These are phyloP conservation scores for Goffeauzyma gilvescens DNA, from an alignment of 768 basidiomycete genomes.

Conservation along the genomic window DNA sequence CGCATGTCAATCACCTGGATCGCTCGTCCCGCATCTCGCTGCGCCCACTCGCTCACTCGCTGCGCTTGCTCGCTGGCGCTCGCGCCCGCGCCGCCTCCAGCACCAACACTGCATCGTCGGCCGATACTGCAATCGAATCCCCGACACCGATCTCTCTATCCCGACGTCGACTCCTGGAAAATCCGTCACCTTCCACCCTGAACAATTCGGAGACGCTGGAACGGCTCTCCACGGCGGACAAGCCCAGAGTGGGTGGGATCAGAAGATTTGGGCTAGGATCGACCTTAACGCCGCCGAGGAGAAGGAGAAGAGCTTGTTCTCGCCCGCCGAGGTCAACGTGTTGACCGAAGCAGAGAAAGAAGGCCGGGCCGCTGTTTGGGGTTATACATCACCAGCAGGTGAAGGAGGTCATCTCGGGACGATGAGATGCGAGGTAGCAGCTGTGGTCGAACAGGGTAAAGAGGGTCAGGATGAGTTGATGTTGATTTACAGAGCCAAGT, in stretches of 20 bases:
- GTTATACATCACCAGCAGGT: constrained; percentile 4
- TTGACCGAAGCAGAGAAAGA: background rate
- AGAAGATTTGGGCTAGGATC: constrained; percentile 4
- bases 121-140: constrained; percentile 12
- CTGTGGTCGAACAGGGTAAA: constrained; percentile 3
- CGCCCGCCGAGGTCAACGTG: background rate
- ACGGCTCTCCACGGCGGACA: constrained; percentile 11
- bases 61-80: background rate
- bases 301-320: constrained; percentile 2
- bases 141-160: background rate
- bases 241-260: constrained; percentile 6
- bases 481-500: constrained; percentile 10
- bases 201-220: background rate
- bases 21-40: too few relatives aligned
- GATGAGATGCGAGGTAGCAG: constrained; percentile 5
- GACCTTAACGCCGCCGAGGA: too few relatives aligned
- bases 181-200: constrained; percentile 4
- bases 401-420: constrained; percentile 10
- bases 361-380: constrained; percentile 11
- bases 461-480: constrained; percentile 7
- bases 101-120: constrained; percentile 11
- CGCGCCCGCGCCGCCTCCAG: background rate
- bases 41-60: too few relatives aligned
- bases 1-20: too few relatives aligned
- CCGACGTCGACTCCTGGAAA: background rate